Base-by-base conservation (phyloP, 805 yeast species). In the Suhomyces tanzawaensis region DNA sequence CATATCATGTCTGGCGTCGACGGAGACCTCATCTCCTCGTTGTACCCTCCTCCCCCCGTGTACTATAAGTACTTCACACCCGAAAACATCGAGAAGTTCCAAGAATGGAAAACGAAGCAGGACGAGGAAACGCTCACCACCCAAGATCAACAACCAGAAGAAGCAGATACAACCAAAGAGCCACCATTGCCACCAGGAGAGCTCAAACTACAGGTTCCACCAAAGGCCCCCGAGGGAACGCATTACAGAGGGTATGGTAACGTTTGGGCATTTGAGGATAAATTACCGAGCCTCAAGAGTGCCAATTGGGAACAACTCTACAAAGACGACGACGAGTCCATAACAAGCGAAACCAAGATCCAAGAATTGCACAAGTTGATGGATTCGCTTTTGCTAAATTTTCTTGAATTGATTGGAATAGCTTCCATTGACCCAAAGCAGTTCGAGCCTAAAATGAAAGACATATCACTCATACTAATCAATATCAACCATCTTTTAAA, bases 1-100 rank as follows among this genome's bases (percentile, higher is more conserved):
- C 11, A 21, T 11, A 21, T 21, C 28, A 35, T 35, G 38, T 29
- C 38, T 17, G 18, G 22, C 11, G 39, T 28, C 17, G 29, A 32
- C 5, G 69, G 59, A 29, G 70, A 69, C 35, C 49, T 68, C 39
- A 68, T 69, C 38, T 55, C 96, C 12, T 79, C 96, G 5, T 70
- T 91, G 29, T 93, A 86, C 49, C 99, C 99, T 2, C 95, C 95
- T 1, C 98, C 99, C 2, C 99, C 99, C 7, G 85, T 85, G 7
- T 87, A 78, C 54, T 76, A 79, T 48, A 77, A 79, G 55, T 77
- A 72, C 51, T 91, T 87, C 66, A 86, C 95, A 0, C 54, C 66
- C 3, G 85, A 77, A 42, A 88, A 89, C 53, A 48, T 77, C n/a
- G 65, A 59, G 15, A 72, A 69, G 52, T 63, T 74, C 19, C 56